Conservation (phyloP, 2,329 filamentous ascomycete genomes). For the Beauveria sp. region DNA sequence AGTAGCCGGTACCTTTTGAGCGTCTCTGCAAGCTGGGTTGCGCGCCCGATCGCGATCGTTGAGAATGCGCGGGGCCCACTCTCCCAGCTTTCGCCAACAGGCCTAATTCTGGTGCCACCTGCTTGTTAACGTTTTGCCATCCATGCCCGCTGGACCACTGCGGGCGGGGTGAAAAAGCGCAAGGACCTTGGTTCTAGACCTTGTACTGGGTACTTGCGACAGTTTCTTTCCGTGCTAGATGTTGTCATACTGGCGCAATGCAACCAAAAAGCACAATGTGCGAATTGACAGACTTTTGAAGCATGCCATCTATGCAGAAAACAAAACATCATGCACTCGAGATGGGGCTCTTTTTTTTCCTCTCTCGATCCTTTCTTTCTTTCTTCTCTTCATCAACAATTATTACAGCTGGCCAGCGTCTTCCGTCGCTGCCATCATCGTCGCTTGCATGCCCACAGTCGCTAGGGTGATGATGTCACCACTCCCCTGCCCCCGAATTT, state of each 20-base stretch:
- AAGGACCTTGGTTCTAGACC: background rate
- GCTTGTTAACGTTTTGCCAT: background rate
- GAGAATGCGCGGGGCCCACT: background rate
- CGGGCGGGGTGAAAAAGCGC: too few species aligned
- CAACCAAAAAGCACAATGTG: background rate
- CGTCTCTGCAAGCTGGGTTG: background rate
- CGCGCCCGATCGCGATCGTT: slow-evolving; percentile 6
- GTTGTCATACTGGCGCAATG: slow-evolving; percentile 10
- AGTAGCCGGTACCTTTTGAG: background rate
- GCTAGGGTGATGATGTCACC: slow-evolving; percentile 26
- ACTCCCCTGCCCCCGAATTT: slow-evolving; percentile 9
- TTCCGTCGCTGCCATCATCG: background rate
- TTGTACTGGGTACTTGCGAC: slow-evolving; percentile 7
- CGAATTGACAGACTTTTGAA: too few species aligned
- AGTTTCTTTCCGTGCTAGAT: background rate
- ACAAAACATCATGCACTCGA: too few species aligned
- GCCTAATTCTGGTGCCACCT: background rate
- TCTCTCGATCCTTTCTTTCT: background rate
- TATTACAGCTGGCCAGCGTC: background rate
- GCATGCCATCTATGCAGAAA: too few species aligned
- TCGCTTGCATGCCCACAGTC: slow-evolving; percentile 8
- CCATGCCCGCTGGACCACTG: background rate
- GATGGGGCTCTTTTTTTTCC: too few species aligned
- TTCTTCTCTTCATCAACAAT: background rate
- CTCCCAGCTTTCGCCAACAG: background rate